These are phyloP conservation scores for Primulina eburnea DNA, from an alignment of 257 asterid genomes.

Conservation along the genomic window DNA sequence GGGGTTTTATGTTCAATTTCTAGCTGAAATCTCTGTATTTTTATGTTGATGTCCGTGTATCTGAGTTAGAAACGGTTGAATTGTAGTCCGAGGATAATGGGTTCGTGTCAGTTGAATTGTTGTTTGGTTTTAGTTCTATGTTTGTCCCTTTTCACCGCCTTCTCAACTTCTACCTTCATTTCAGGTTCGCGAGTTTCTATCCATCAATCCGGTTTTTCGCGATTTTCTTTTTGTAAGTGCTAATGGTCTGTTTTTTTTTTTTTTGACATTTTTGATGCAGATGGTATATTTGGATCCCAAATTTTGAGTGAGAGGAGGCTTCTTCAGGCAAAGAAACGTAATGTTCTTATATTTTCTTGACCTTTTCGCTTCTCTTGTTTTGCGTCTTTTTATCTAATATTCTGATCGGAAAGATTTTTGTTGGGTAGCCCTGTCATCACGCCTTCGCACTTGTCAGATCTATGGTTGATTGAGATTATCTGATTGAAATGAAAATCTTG, in stretches of 20 bases:
- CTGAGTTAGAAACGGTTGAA: conserved; percentile 5
- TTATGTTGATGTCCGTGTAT: background rate
- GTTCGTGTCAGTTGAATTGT: conserved; percentile 23
- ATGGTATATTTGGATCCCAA: conserved; percentile 46
- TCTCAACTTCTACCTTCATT: conserved; percentile 45
- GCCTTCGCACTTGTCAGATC: background rate
- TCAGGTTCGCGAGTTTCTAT: conserved; percentile 43
- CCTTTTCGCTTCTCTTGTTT: background rate
- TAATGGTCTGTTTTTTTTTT: background rate
- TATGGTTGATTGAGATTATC: conserved; percentile 5
- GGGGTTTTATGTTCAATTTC: background rate
- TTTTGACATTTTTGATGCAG: conserved; percentile 34
- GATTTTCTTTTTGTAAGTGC: background rate
- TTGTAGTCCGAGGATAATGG: conserved; percentile 27
- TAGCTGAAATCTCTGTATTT: background rate
- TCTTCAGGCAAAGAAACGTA: conserved; percentile 70
- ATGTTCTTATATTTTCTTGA: conserved; percentile 20
- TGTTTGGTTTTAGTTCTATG: conserved; percentile 33
- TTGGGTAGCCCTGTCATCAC: background rate
- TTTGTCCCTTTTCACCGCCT: conserved; percentile 34
- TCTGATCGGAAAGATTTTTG: conserved; percentile 4
- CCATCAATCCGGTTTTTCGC: background rate
- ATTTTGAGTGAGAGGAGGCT: conserved; percentile 57
- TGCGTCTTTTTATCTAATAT: background rate
- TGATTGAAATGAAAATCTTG: background rate